Evolutionary conservation across 75 land plant genomes (phyloP).

Genomic region (Pinus tabuliformis): DNA sequence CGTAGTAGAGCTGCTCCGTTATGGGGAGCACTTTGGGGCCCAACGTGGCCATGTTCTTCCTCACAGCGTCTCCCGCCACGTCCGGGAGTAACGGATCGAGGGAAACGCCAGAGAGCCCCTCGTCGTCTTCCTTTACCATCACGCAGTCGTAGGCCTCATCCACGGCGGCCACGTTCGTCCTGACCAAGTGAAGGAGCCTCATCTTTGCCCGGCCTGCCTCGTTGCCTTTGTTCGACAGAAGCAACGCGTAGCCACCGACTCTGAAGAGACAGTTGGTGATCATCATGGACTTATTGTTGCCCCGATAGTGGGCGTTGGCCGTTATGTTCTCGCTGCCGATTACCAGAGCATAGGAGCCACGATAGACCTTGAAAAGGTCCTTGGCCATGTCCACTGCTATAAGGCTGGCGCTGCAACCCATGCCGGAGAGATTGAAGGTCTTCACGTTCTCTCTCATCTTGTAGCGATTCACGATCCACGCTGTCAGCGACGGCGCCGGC

Average conservation of each 20-base stretch:
- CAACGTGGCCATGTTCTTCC: conserved; percentile 42
- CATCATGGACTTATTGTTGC: conserved; percentile 63
- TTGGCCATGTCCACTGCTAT: conserved; percentile 45
- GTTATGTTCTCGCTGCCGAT: conserved; percentile 62
- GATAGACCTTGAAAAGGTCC: conserved; percentile 37
- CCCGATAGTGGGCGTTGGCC: conserved; percentile 51
- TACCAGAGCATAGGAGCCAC: conserved; percentile 49
- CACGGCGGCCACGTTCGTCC: conserved; percentile 56
- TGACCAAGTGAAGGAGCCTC: conserved; percentile 41
- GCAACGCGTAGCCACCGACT: conserved; percentile 53
- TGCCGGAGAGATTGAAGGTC: conserved; percentile 58
- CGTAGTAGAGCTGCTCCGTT: conserved; percentile 21
- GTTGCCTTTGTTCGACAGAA: conserved; percentile 47
- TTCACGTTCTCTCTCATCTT: conserved; percentile 49
- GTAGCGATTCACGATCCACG: conserved; percentile 44
- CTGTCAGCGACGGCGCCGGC: conserved; percentile 40
- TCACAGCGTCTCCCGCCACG: conserved; percentile 48
- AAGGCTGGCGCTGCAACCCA: conserved; percentile 78
- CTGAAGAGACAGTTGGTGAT: conserved; percentile 71
- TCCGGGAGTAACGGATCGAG: conserved; percentile 45
- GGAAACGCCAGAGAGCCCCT: conserved; percentile 36
- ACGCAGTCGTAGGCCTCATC: conserved; percentile 59
- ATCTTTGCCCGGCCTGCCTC: conserved; percentile 37
- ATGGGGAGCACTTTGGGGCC: conserved; percentile 45
- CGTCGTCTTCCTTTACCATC: conserved; percentile 49